Conservation (phyloP, 371 early-diverging fungal species). For the Funneliformis caledonium region DNA sequence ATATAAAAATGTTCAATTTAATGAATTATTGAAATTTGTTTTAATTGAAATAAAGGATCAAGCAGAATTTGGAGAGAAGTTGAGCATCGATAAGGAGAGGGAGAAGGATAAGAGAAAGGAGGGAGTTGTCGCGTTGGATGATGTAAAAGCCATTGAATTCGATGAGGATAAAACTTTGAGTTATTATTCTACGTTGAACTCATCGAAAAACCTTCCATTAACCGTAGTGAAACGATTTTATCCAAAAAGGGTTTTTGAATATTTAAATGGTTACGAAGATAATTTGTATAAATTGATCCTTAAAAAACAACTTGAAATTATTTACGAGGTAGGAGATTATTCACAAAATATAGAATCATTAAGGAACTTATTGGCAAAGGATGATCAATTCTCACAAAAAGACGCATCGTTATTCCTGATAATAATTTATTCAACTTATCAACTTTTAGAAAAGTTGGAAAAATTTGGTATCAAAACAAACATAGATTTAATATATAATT, state of each 20-base stretch:
- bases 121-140: not conserved
- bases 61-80: not conserved
- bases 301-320: not conserved
- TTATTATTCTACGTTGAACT: too few relatives aligned
- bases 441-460: too few relatives aligned
- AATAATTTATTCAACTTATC: too few relatives aligned
- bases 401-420: not conserved
- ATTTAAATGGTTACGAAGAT: not conserved
- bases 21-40: not conserved
- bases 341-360: not conserved
- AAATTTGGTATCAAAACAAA: too few relatives aligned
- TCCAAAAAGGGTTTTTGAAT: not conserved
- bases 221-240: not conserved
- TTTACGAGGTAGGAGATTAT: not conserved
- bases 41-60: constrained; percentile 1
- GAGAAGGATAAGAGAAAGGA: too few relatives aligned
- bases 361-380: not conserved
- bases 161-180: not conserved
- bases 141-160: not conserved
- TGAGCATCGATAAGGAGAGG: not conserved
- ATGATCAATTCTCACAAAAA: not conserved
- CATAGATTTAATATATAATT: too few relatives aligned
- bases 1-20: not conserved
- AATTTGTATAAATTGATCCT: not conserved
- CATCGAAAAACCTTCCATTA: too few relatives aligned